These are phyloP conservation scores for Phellinidium pouzarii DNA, from an alignment of 1,284 basidiomycete species.

Conservation along the genomic window DNA sequence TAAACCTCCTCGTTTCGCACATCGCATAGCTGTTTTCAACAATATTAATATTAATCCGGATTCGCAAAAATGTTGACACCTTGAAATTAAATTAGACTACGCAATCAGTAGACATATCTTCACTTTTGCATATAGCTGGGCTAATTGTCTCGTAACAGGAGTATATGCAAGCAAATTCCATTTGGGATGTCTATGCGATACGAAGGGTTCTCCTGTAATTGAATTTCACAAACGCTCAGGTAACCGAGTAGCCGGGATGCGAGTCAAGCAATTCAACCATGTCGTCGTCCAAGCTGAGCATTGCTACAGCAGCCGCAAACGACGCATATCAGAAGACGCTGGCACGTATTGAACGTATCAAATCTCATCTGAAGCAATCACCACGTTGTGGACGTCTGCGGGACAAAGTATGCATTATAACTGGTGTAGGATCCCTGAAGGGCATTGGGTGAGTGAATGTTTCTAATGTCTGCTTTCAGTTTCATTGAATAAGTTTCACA, in stretches of 20 bases:
- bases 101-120: no score
- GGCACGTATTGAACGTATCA: slow-evolving; percentile 61
- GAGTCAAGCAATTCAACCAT: background rate
- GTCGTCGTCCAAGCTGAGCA: slow-evolving; percentile 2
- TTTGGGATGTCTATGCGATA: no score
- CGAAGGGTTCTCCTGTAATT: no score
- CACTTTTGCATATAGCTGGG: no score
- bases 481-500: slow-evolving; percentile 1
- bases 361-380: slow-evolving; percentile 56
- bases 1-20: no score
- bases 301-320: slow-evolving; percentile 19
- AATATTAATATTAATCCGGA: no score
- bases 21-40: no score
- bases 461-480: background rate
- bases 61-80: no score
- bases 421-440: slow-evolving; percentile 77
- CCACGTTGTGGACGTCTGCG: slow-evolving; percentile 55
- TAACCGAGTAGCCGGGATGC: background rate
- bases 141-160: no score
- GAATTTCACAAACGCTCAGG: background rate
- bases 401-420: slow-evolving; percentile 86
- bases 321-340: slow-evolving; percentile 52
- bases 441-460: slow-evolving; percentile 70
- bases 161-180: no score
- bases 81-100: no score